Percentiles rank a stretch among this genome's conserved stretches.
Conservation (phyloP, 225 moss, liverwort and hornwort species). For the Ulota crispa region DNA sequence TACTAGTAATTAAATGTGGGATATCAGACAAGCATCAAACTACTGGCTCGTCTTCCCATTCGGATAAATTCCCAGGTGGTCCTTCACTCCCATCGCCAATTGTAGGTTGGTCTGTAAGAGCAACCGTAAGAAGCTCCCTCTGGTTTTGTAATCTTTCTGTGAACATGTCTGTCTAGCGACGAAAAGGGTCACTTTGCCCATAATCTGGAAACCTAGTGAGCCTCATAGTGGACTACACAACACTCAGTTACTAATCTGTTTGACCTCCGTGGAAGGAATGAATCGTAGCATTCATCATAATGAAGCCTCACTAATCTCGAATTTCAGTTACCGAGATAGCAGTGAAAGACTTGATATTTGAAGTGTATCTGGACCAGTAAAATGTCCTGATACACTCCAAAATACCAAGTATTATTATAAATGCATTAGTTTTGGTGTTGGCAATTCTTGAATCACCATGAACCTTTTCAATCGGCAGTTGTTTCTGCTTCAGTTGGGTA, state of each 20-base stretch:
- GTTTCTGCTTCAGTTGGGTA: too few relatives aligned
- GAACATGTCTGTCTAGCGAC: not conserved
- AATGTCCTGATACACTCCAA: too few relatives aligned
- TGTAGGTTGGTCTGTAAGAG: too few relatives aligned
- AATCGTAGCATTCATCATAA: not conserved
- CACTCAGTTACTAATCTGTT: not conserved
- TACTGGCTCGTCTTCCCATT: too few relatives aligned
- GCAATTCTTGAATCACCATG: too few relatives aligned
- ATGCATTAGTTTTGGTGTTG: not conserved
- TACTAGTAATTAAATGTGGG: too few relatives aligned
- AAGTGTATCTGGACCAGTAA: not conserved
- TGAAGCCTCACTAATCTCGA: not conserved
- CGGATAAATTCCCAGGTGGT: too few relatives aligned
- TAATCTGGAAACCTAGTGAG: not conserved
- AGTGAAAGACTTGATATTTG: not conserved
- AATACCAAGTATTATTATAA: not conserved
- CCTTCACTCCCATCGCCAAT: not conserved
- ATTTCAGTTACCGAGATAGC: not conserved
- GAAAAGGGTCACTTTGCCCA: not conserved
- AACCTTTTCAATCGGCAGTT: too few relatives aligned
- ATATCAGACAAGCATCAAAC: too few relatives aligned
- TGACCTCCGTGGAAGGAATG: not conserved
- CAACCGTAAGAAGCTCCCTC: too few relatives aligned
- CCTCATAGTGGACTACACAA: not conserved
- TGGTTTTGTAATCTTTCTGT: not conserved